These are phyloP conservation scores for Saccharum spontaneum DNA, from an alignment of 176 grass and related monocot genomes.

Conservation along the genomic window DNA sequence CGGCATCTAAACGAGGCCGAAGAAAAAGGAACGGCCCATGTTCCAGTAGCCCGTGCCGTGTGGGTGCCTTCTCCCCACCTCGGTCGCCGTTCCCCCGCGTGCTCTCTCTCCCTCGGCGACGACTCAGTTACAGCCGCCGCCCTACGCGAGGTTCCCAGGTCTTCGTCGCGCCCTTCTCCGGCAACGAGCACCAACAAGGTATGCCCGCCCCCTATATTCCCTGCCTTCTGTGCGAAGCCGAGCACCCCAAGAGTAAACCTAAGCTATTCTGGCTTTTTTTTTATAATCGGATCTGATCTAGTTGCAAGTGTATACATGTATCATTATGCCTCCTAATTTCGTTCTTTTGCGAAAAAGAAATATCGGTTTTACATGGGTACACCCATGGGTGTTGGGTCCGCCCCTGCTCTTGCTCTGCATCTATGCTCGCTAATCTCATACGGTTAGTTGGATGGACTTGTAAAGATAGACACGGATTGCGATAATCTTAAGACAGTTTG, in stretches of 20 bases:
- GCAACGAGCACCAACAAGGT: not conserved
- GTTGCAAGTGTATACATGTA: not conserved
- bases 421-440: not conserved
- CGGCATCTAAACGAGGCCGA: too few species aligned
- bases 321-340: not conserved
- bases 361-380: not conserved
- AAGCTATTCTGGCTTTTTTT: not conserved
- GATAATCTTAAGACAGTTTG: not conserved
- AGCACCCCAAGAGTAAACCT: not conserved
- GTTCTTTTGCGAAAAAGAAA: not conserved
- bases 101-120: not conserved
- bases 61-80: not conserved
- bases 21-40: not conserved
- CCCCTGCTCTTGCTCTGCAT: not conserved
- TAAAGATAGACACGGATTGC: not conserved
- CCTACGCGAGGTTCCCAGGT: not conserved
- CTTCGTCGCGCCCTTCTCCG: not conserved
- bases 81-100: not conserved
- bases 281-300: not conserved
- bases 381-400: not conserved
- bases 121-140: not conserved
- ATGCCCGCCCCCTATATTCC: not conserved
- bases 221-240: not conserved
- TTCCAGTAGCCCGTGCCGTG: not conserved
- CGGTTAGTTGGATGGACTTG: not conserved